A percentile compares a stretch with the other conserved stretches of the same genome.
These are phyloP conservation scores for Alnus rubra DNA, from an alignment of 306 rosid genomes.

Conservation along the genomic window DNA sequence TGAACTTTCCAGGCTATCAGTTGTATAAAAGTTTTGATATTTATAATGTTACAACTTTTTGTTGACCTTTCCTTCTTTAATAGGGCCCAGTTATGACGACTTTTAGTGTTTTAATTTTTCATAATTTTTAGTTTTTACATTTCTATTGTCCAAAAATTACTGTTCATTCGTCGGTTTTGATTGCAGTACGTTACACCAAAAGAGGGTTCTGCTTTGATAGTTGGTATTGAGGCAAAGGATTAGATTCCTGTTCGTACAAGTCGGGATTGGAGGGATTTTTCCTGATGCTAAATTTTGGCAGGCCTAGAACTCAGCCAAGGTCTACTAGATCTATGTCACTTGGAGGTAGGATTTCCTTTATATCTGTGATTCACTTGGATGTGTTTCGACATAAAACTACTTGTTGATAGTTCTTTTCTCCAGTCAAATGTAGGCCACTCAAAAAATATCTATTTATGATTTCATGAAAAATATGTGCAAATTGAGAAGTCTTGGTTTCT, in stretches of 20 bases:
- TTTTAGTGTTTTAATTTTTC: conserved; percentile 27
- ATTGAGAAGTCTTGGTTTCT: background rate
- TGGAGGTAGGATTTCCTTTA: conserved; percentile 64
- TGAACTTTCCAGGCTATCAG: conserved; percentile 23
- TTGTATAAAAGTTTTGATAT: conserved; percentile 1
- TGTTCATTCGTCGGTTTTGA: conserved; percentile 29
- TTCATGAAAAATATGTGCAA: background rate
- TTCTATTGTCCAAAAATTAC: background rate
- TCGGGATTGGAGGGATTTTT: conserved; percentile 23
- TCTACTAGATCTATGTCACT: conserved; percentile 65
- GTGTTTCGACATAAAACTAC: background rate
- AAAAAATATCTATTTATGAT: background rate
- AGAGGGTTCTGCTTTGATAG: conserved; percentile 39
- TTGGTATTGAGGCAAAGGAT: conserved; percentile 34
- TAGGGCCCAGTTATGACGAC: conserved; percentile 4
- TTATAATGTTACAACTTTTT: conserved; percentile 27
- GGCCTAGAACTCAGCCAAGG: conserved; percentile 74
- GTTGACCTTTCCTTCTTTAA: background rate
- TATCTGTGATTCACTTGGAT: background rate
- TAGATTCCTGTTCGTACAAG: conserved; percentile 15
- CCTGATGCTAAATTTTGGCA: conserved; percentile 69
- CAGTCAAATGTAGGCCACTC: background rate
- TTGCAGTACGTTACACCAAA: conserved; percentile 40
- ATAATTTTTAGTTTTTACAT: conserved; percentile 15
- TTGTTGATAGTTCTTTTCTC: background rate